Evolutionary conservation across 1,139 yeast genomes (phyloP), one percentile per base, ranked within the genome.

Genomic region (Yamadazyma blattariae): DNA sequence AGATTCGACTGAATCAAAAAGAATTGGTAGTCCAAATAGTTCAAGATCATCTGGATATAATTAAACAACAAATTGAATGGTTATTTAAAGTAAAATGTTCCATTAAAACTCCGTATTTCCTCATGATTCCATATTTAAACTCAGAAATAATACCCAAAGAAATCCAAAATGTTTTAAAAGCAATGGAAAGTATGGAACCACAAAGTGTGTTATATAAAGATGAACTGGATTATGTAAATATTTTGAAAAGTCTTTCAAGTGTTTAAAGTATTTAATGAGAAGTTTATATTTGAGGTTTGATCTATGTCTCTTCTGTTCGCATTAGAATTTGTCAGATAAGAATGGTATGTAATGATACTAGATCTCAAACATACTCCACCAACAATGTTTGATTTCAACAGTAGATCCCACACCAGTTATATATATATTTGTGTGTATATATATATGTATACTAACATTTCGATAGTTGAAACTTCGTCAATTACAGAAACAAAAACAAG

Each of bases 401-500:
- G n/a, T n/a, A n/a, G n/a, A n/a, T n/a, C n/a, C n/a, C n/a, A n/a
- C n/a, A n/a, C n/a, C n/a, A n/a, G n/a, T n/a, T n/a, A n/a, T n/a
- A n/a, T n/a, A n/a, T n/a, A n/a, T n/a, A n/a, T n/a, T n/a, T n/a
- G n/a, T n/a, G n/a, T n/a, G n/a, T n/a, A n/a, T n/a, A n/a, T n/a
- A n/a, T n/a, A n/a, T n/a, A n/a, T n/a, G n/a, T n/a, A n/a, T 25
- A 41, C 44, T 39, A 37, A 39, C 38, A 17, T 7, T 2, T 14
- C n/a, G 6, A 13, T 20, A 46, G 82, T 53, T 79, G 30, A 78
- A 77, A 57, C 67, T 79, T 35, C 77, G 83, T 41, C 79, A 75
- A 48, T 57, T 78, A 28, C 83, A 78, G 50, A 73, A 74, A 57
- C 73, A 76, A 55, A 75, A 74, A 48, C 80, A 76, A 42, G 69